phyloP scores from a whole-genome alignment of 2,329 filamentous ascomycete species.

The Fusarium sp. region DNA sequence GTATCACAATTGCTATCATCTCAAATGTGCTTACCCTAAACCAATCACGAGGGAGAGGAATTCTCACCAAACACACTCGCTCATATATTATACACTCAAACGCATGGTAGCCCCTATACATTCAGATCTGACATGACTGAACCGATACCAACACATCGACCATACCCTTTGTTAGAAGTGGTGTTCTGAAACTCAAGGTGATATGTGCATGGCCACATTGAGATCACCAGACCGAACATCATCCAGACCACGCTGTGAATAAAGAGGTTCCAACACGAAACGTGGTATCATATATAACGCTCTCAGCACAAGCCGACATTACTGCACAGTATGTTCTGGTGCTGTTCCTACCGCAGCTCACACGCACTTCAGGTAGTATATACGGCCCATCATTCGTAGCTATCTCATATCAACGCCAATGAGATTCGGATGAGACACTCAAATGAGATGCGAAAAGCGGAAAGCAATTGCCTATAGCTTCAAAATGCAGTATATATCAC shows the following conservation, averaged over 20 bases:
- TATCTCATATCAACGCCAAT: not conserved
- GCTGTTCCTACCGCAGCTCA: not conserved
- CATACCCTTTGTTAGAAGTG: not conserved
- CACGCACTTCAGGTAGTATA: not conserved
- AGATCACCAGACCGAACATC: not conserved
- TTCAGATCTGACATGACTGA: no score
- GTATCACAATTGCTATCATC: not conserved
- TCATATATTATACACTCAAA: not conserved
- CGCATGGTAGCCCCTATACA: no score
- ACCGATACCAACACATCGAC: no score
- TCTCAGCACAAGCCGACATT: not conserved
- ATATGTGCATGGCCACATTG: no score
- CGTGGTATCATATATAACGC: not conserved
- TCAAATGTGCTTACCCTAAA: constrained; percentile 8
- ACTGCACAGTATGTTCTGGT: not conserved
- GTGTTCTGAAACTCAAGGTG: not conserved
- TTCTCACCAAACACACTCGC: not conserved
- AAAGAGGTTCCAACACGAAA: not conserved
- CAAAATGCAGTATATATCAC: no score
- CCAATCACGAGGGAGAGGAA: not conserved
- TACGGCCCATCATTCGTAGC: not conserved
- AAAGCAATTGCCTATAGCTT: no score
- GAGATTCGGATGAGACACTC: not conserved
- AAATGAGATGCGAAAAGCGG: not conserved
- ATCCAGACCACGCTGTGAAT: not conserved